phyloP scores from a whole-genome alignment of 2,329 filamentous ascomycete genomes.

The Aspergillus sp. region DNA sequence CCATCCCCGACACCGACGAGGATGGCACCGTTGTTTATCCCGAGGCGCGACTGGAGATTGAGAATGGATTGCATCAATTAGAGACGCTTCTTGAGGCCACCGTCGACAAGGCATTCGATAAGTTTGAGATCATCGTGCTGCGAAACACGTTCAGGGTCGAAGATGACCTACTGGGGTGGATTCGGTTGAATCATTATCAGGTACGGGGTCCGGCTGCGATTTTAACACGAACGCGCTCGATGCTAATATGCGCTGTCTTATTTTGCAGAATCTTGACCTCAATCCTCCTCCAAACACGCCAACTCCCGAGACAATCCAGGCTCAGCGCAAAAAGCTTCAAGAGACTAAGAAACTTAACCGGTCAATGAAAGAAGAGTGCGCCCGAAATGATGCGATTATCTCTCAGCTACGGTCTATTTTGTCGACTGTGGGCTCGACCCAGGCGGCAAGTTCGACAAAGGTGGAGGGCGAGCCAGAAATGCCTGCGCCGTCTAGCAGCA shows the following conservation, averaged over 20 bases:
- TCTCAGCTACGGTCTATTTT: constrained; percentile 61
- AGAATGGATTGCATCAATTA: constrained; percentile 81
- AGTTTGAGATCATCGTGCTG: constrained; percentile 86
- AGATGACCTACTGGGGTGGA: constrained; percentile 71
- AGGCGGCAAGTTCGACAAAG: constrained; percentile 15
- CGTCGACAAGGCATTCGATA: constrained; percentile 82
- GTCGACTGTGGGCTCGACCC: constrained; percentile 29
- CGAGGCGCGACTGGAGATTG: constrained; percentile 69
- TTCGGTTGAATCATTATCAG: constrained; percentile 82
- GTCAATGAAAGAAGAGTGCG: constrained; percentile 67
- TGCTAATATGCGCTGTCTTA: neutral
- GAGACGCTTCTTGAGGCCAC: constrained; percentile 78
- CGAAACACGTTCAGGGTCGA: constrained; percentile 77
- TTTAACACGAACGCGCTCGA: neutral
- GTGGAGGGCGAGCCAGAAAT: constrained; percentile 14
- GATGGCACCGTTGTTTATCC: constrained; percentile 49
- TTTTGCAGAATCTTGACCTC: constrained; percentile 39
- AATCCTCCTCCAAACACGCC: constrained; percentile 42
- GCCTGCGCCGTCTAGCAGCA: constrained; percentile 22
- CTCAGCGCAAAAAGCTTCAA: constrained; percentile 70
- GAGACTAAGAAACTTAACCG: constrained; percentile 76
- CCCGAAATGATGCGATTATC: constrained; percentile 71
- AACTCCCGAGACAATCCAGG: constrained; percentile 66
- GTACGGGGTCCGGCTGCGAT: constrained; percentile 39
- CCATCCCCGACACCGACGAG: constrained; percentile 47